phyloP scores from a whole-genome alignment of 2,329 filamentous ascomycete species.

The Beauveria pseudobassiana region DNA sequence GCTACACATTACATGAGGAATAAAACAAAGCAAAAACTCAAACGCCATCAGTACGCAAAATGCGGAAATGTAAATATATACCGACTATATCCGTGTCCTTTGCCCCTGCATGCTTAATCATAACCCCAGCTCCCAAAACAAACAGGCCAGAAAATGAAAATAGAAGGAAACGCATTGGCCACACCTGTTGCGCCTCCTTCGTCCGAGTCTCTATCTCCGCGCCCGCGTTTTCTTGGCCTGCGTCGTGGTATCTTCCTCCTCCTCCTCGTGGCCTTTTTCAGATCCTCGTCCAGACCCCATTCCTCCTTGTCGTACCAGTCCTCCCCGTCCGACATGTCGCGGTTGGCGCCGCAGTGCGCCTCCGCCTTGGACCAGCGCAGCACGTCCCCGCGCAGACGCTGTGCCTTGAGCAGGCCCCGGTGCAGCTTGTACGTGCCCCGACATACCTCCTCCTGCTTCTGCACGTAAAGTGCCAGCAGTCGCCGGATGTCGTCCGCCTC shows the following conservation, averaged over 20 bases:
- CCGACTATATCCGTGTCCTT: not conserved
- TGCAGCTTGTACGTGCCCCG: conserved; percentile 62
- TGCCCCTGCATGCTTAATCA: not conserved
- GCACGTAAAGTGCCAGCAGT: conserved; percentile 67
- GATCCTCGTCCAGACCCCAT: conserved; percentile 65
- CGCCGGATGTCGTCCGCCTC: conserved; percentile 75
- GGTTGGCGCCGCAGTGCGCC: conserved; percentile 56
- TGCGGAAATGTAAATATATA: not conserved
- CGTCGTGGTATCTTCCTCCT: conserved; percentile 62
- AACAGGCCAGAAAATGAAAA: not conserved
- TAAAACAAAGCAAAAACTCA: not conserved
- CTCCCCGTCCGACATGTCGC: conserved; percentile 80
- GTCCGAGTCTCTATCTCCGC: conserved; percentile 29
- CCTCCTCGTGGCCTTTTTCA: conserved; percentile 74
- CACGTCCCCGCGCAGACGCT: conserved; percentile 64
- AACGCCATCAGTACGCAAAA: not conserved
- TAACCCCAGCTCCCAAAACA: not conserved
- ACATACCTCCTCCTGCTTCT: conserved; percentile 80
- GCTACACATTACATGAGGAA: too few relatives aligned
- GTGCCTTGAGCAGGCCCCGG: conserved; percentile 62
- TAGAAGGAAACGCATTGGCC: not conserved
- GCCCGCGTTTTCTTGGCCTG: conserved; percentile 55
- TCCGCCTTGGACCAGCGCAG: conserved; percentile 72
- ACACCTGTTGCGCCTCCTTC: not conserved
- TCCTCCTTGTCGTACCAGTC: conserved; percentile 83